Evolutionary conservation across 73 alveolate species (phyloP), one percentile per base, ranked within the genome.

Genomic region (Urostyla sp.): DNA sequence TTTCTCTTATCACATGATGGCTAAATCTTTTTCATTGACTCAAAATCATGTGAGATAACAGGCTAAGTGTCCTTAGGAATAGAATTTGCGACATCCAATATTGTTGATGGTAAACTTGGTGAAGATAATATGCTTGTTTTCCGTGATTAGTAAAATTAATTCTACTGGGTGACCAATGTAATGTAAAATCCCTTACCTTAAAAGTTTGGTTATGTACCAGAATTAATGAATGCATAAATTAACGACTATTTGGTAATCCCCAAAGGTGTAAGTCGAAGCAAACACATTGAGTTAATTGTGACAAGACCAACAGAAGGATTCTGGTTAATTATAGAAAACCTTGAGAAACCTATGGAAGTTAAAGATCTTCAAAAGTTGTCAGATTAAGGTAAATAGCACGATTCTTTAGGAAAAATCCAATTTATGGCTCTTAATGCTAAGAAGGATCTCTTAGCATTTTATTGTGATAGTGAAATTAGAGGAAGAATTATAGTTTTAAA

Each of bases 241-340:
- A 48, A 28, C 26, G 90, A 86, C 72, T 86, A 74, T 38, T 27
- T 75, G 0, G 27, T 86, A 7, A 86, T 86, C 13, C 94, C 87
- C 7, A 77, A 76, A 37, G 86, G 80, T 0, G 34, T 69, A 1
- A 63, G 75, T 10, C 74, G 89, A 3, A 76, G 90, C 0, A 54
- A 51, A 18, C 73, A 57, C 11, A 16, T 86, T 31, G 87, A 86
- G 78, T 31, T 86, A 5, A 50, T 86, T 18, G 52, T 86, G 0
- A 34, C 94, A 1, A 87, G 78, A 45, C 94, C 94, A 43, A 60
- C 27, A 11, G 87, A 86, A 27, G 94, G 94, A 0, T 45, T 86
- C 51, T 20, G 37, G 24, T 34, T 77, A 0, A 67, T 86, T 0
- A 53, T 66, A 10, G 90, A 78, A 40, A 80, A 84, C 35, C 23